phyloP scores from a whole-genome alignment of 2,329 filamentous ascomycete genomes.

The Delphinella strobiligena region DNA sequence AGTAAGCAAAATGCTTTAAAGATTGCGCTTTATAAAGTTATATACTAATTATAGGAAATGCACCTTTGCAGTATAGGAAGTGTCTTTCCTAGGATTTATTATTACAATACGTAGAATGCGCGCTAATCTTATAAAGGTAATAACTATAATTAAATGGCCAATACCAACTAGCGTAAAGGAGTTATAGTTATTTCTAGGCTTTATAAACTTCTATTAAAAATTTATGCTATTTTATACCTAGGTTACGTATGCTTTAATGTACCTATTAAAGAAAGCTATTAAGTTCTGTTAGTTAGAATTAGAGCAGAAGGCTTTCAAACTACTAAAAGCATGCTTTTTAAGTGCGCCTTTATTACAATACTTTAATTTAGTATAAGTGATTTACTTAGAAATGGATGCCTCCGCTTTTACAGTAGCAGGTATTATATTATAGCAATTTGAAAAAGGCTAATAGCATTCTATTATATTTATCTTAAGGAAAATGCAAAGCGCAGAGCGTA shows the following conservation, averaged over 20 bases:
- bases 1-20: too few species aligned
- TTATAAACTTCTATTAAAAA: constrained; percentile 8
- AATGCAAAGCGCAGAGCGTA: constrained; percentile 3
- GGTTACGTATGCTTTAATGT: constrained; percentile 1
- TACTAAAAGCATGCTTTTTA: constrained; percentile 8
- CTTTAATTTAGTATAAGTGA: constrained; percentile 3
- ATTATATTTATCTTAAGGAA: constrained; percentile 6
- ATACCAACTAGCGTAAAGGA: not conserved
- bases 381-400: constrained; percentile 4
- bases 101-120: constrained; percentile 1
- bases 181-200: constrained; percentile 7
- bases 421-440: constrained; percentile 8
- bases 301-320: not conserved
- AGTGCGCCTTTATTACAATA: constrained; percentile 5
- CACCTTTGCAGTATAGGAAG: too few species aligned
- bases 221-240: constrained; percentile 5
- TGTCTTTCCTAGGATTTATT: constrained; percentile 12
- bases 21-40: too few species aligned
- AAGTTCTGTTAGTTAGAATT: not conserved
- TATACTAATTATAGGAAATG: too few species aligned
- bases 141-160: constrained; percentile 2
- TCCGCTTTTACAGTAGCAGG: constrained; percentile 2
- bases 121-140: constrained; percentile 3
- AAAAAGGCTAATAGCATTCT: constrained; percentile 2
- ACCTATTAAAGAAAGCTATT: constrained; percentile 1